Percentiles rank a stretch among this genome's conserved stretches.
Conservation (phyloP, 1,139 yeast species). For the Protomyces macrosporus region DNA sequence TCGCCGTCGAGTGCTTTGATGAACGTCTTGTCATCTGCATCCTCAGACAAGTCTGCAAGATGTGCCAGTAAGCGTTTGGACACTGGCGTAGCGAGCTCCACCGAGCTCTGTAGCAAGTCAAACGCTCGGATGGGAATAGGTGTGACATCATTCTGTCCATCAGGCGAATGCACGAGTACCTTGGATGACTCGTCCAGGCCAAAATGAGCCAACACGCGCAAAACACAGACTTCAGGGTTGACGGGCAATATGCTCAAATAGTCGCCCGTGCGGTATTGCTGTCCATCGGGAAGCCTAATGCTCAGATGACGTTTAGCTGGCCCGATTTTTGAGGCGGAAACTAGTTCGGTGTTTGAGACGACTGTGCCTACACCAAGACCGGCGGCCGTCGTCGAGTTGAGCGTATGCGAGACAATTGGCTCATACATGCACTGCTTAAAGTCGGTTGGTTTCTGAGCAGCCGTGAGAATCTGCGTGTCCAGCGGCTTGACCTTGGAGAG, state of each 20-base stretch:
- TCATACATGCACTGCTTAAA: conserved; percentile 12
- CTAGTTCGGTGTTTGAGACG: conserved; percentile 3
- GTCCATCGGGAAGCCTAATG: conserved; percentile 16
- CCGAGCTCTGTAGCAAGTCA: conserved; percentile 6
- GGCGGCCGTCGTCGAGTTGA: not conserved
- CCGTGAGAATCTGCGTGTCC: too few species aligned
- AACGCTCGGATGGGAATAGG: conserved; percentile 10
- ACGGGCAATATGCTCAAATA: conserved; percentile 22
- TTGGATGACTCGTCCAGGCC: conserved; percentile 18
- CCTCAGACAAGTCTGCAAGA: conserved; percentile 3
- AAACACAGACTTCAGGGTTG: conserved; percentile 16
- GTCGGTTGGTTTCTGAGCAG: not conserved
- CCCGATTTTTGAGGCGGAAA: not conserved
- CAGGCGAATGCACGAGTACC: conserved; percentile 6
- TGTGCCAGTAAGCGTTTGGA: conserved; percentile 3
- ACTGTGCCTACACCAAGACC: conserved; percentile 6
- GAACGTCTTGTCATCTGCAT: not conserved
- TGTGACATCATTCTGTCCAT: not conserved
- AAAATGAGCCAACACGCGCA: conserved; percentile 15
- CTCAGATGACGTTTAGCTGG: conserved; percentile 22
- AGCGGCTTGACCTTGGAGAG: not conserved
- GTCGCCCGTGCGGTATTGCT: conserved; percentile 21
- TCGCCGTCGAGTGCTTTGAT: conserved; percentile 21
- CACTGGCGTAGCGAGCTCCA: conserved; percentile 21
- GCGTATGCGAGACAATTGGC: conserved; percentile 10